These are phyloP conservation scores for Fraxinus greggii DNA, from an alignment of 305 asterid species.

Conservation along the genomic window DNA sequence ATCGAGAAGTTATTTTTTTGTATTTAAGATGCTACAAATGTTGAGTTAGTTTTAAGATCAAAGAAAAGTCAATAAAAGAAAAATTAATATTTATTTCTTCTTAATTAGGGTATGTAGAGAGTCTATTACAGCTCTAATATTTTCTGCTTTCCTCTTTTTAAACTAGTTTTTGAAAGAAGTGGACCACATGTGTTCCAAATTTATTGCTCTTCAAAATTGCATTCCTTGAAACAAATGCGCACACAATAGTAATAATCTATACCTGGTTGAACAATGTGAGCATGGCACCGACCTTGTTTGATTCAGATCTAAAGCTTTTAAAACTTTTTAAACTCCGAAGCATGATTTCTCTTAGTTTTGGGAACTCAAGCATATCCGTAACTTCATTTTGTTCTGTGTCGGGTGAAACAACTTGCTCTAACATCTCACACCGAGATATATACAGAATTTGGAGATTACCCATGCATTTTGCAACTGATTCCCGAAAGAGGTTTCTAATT, in stretches of 20 bases:
- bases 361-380: neutral
- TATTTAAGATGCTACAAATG: neutral
- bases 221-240: neutral
- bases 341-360: constrained; percentile 2
- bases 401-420: neutral
- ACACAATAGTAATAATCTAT: neutral
- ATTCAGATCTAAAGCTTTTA: neutral
- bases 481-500: constrained; percentile 3
- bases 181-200: neutral
- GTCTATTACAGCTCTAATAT: neutral
- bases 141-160: neutral
- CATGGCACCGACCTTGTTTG: neutral
- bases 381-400: neutral
- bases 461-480: neutral
- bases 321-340: neutral
- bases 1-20: neutral
- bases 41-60: neutral
- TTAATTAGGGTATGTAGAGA: neutral
- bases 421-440: neutral
- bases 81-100: neutral
- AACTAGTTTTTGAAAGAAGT: neutral
- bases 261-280: neutral
- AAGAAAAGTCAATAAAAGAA: neutral
- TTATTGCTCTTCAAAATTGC: neutral
- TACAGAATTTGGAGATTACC: constrained; percentile 4